Evolutionary conservation across 2,329 filamentous ascomycete species (phyloP).

Genomic region (Davidsoniella australis): DNA sequence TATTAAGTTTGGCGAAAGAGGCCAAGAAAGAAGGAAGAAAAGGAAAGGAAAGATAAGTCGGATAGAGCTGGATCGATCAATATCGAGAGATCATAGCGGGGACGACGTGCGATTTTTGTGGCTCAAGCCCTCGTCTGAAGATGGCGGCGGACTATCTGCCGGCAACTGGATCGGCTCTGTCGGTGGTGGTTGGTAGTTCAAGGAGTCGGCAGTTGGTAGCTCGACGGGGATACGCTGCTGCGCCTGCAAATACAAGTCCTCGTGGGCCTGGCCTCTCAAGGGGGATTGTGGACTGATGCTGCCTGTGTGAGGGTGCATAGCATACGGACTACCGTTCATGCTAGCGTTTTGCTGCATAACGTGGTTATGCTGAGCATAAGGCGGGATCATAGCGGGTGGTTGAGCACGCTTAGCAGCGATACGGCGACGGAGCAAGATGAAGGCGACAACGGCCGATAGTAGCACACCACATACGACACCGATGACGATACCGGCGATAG

Average conservation of each 20-base stretch:
- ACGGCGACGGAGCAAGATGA: conserved; percentile 19
- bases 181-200: conserved; percentile 1
- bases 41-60: neutral
- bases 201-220: neutral
- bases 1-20: conserved; percentile 14
- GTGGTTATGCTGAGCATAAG: neutral
- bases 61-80: neutral
- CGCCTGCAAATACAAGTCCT: conserved; percentile 2
- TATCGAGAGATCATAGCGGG: neutral
- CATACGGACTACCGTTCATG: neutral
- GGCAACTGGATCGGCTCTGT: conserved; percentile 6
- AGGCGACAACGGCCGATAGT: neutral
- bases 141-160: neutral
- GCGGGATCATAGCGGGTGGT: conserved; percentile 6
- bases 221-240: conserved; percentile 1
- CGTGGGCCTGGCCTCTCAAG: neutral
- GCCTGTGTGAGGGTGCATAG: neutral
- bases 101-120: neutral
- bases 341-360: neutral
- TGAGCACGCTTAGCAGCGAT: conserved; percentile 14
- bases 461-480: conserved; percentile 18
- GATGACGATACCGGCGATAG: conserved; percentile 28
- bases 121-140: neutral
- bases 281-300: conserved; percentile 1
- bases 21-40: conserved; percentile 3